These are phyloP conservation scores for Aspergillus neotritici DNA, from an alignment of 2,329 filamentous ascomycete genomes.

Conservation along the genomic window DNA sequence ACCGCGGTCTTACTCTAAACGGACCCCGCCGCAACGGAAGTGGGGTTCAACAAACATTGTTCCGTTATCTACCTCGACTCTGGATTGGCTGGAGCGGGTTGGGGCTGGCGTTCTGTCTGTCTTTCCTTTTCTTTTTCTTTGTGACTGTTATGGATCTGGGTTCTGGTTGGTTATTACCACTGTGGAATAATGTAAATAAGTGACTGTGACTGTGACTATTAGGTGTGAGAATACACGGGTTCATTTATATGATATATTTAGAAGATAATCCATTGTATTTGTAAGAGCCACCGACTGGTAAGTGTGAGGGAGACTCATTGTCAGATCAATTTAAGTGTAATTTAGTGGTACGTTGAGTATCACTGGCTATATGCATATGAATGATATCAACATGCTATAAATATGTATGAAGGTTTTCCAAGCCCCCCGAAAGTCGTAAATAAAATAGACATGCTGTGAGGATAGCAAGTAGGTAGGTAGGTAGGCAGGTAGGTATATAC, in stretches of 20 bases:
- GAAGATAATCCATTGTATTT: too few relatives aligned
- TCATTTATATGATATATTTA: too few relatives aligned
- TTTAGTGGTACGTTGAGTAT: neutral
- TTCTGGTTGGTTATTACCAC: neutral
- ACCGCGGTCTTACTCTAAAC: too few relatives aligned
- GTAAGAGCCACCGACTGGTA: too few relatives aligned
- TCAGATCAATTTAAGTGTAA: neutral
- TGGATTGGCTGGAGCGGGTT: neutral
- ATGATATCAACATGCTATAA: neutral
- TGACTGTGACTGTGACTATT: neutral
- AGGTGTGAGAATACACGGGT: neutral
- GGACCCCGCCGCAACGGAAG: too few relatives aligned
- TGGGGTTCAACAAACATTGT: too few relatives aligned
- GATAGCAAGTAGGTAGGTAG: too few relatives aligned
- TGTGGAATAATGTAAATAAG: neutral
- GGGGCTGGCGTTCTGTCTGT: neutral
- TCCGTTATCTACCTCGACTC: slow-evolving; percentile 5
- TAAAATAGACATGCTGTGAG: too few relatives aligned
- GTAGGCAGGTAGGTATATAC: too few relatives aligned
- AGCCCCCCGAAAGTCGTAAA: too few relatives aligned
- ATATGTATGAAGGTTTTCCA: neutral
- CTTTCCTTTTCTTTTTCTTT: slow-evolving; percentile 7
- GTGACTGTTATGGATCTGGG: slow-evolving; percentile 2
- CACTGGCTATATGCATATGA: too few relatives aligned
- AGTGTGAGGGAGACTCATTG: neutral